Conservation (phyloP, 1,139 yeast genomes). For the Blastobotrys indianensis region DNA sequence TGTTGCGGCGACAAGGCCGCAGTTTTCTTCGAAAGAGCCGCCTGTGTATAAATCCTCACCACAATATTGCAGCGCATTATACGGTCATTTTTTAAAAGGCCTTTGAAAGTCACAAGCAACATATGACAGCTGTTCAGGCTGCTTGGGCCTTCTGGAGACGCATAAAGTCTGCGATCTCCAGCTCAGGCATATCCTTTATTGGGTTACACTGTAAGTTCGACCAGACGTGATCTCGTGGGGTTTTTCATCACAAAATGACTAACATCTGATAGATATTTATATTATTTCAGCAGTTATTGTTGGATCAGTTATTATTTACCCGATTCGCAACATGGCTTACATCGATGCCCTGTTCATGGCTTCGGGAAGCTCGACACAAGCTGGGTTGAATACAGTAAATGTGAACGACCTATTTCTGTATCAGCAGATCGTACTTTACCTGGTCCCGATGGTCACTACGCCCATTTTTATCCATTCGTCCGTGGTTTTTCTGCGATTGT, state of each 20-base stretch:
- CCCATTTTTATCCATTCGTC: slow-evolving; percentile 87
- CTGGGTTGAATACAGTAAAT: slow-evolving; percentile 81
- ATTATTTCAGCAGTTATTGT: slow-evolving; percentile 38
- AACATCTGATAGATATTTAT: slow-evolving; percentile 30
- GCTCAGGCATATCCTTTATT: slow-evolving; percentile 46
- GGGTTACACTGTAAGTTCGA: slow-evolving; percentile 52
- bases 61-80: background rate
- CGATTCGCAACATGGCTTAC: slow-evolving; percentile 56
- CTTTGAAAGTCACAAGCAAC: no score
- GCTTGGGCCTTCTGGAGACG: no score
- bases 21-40: background rate
- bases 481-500: slow-evolving; percentile 70
- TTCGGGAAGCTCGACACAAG: slow-evolving; percentile 78
- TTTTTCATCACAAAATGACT: background rate
- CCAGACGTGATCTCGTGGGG: background rate
- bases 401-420: slow-evolving; percentile 55
- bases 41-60: background rate
- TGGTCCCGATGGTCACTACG: slow-evolving; percentile 58
- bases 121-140: no score
- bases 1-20: background rate
- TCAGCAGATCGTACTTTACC: slow-evolving; percentile 55
- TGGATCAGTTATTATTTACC: slow-evolving; percentile 70
- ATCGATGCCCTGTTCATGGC: slow-evolving; percentile 76
- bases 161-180: no score
- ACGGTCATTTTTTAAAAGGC: no score